Conservation (phyloP, 352 stramenopile genomes). For the Phytophthora hybrid region DNA sequence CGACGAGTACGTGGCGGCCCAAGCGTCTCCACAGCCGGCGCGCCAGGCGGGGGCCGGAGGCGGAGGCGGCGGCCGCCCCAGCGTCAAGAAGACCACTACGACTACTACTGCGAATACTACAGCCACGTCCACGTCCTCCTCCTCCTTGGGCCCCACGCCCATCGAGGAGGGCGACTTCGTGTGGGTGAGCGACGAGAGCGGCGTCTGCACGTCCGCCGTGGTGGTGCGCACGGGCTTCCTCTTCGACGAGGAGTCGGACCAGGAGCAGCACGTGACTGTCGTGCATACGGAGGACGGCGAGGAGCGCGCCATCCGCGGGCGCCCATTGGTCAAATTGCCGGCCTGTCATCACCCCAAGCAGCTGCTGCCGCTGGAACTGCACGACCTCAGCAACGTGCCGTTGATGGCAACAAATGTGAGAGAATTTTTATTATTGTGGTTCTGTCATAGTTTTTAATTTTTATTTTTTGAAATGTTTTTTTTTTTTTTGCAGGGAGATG, state of each 20-base stretch:
- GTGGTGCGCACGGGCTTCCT: constrained; percentile 72
- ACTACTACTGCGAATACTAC: not conserved
- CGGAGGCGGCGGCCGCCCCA: not conserved
- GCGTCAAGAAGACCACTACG: not conserved
- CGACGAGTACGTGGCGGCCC: constrained; percentile 19
- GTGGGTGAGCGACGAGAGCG: constrained; percentile 65
- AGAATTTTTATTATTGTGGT: not conserved
- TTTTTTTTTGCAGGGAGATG: constrained; percentile 47
- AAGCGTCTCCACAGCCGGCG: constrained; percentile 11
- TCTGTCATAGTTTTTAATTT: not conserved
- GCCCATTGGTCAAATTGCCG: constrained; percentile 66
- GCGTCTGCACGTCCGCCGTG: constrained; percentile 61
- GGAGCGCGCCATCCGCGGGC: constrained; percentile 73
- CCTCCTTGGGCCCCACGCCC: not conserved
- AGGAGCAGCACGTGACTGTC: constrained; percentile 75
- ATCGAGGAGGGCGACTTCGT: constrained; percentile 77
- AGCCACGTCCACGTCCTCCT: not conserved
- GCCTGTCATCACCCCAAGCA: constrained; percentile 72
- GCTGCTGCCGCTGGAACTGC: constrained; percentile 56
- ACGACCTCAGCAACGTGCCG: constrained; percentile 75
- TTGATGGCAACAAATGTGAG: constrained; percentile 72
- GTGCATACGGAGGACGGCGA: constrained; percentile 88
- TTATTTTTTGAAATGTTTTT: constrained; percentile 1
- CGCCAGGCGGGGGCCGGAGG: not conserved
- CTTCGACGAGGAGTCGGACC: constrained; percentile 64